Base-by-base conservation (phyloP, 257 asterid species). In the Datura wrightii region DNA sequence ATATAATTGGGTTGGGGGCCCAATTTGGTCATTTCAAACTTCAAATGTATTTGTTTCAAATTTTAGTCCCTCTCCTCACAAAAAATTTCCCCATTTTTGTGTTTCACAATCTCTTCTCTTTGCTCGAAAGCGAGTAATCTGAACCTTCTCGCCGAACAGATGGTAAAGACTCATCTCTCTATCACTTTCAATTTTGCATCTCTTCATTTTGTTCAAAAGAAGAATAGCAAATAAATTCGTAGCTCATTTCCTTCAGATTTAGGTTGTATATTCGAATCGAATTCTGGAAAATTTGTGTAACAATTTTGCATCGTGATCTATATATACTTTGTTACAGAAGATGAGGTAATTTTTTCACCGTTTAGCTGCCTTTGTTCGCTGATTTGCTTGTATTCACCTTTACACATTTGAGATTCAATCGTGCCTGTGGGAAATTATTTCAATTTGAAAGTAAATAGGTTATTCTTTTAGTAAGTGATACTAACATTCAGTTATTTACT, bases 181-280 rank as follows among this genome's bases (percentile, higher is more conserved):
- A 16, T 16, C 14, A 34, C 44, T 63, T 19, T 34, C n/a, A 4
- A 31, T 24, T 48, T 48, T 4, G 42, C 42, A 39, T 39, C 42
- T 65, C 16, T 66, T 6, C 48, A 65, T 34, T 36, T 11, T 19
- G 1, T 46, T 3, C 80, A 71, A 11, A 71, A 18, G 10, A 10
- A n/a, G 37, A 71, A 24, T n/a, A 24, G 2, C 5, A 71, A 71
- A 10, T 18, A 10, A 19, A 42, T 42, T 18, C 34, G 16, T 69
- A 39, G 5, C 53, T 69, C 79, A 69, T 16, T 60, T 67, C 39
- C 19, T 39, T 69, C 78, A 42, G 79, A 42, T 71, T 76, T 76
- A 76, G 31, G 13, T 34, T 53, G 39, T 76, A 11, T 76, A 50
- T 76, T 48, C n/a, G 6, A 31, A 50, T 50, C 60, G 82, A 71